Percentiles rank a stretch among this genome's conserved stretches.
Conservation (phyloP, 2,329 filamentous ascomycete species). For the Sporothrix humicola region DNA sequence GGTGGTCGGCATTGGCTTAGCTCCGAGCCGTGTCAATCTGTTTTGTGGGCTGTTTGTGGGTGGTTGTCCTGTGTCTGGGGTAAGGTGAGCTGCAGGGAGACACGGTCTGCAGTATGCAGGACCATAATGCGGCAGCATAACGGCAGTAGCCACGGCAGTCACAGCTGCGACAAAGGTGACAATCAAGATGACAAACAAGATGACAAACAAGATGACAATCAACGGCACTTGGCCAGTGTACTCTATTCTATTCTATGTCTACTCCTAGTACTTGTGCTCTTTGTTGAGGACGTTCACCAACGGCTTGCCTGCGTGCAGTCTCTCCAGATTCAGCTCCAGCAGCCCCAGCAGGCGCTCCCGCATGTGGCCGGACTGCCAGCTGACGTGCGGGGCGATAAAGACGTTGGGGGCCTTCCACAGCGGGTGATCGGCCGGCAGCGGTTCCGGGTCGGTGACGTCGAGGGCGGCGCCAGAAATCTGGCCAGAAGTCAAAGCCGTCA, state of each 20-base stretch:
- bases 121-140: conserved; percentile 1
- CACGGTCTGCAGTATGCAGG: neutral
- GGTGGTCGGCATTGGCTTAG: neutral
- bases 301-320: conserved; percentile 25
- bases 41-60: no score
- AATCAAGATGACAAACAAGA: no score
- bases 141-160: neutral
- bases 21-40: neutral
- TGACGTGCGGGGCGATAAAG: conserved; percentile 51
- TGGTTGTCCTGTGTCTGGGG: no score
- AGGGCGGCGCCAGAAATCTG: conserved; percentile 58
- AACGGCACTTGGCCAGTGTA: neutral
- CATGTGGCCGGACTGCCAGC: conserved; percentile 33
- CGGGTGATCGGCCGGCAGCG: conserved; percentile 62
- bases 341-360: conserved; percentile 31
- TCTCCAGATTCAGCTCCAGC: conserved; percentile 36
- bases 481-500: no score
- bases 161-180: neutral
- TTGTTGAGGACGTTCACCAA: conserved; percentile 36
- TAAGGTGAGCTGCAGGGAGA: neutral
- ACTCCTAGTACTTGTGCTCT: conserved; percentile 34
- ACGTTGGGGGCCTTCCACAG: conserved; percentile 67
- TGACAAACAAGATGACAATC: neutral
- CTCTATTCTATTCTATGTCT: neutral
- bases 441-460: conserved; percentile 72